Base-by-base conservation (phyloP, 2,329 filamentous ascomycete genomes). In the Calonectria crousiana region DNA sequence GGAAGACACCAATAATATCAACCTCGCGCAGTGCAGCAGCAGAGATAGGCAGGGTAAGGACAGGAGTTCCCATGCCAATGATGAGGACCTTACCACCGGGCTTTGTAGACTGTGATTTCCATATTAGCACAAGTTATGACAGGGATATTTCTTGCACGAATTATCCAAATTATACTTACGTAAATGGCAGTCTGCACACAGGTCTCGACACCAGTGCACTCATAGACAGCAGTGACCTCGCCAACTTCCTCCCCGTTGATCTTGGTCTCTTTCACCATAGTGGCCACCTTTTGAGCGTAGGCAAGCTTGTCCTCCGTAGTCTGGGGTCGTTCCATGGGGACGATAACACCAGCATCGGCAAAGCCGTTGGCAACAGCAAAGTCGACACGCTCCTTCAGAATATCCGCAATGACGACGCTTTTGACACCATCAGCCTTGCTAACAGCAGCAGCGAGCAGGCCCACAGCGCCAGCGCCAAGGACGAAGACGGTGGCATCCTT, bases 101-200 rank as follows among this genome's bases (percentile, higher is more conserved):
- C 75, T 89, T 89, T 18, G 92, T 92, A 2, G 89, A 84, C 89
- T 90, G 49, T 58, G 38, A 75, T 65, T 23, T 26, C 0, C 14
- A 23, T 26, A 36, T 71, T 71, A 72, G 41, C 68, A 44, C 18
- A 18, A 34, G 3, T 18, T 41, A 36, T 9, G 13, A 62, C 5
- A 41, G 8, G 6, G 4, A 30, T 6, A 13, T 28, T 38, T 60
- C 6, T 18, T 23, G 34, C 34, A 14, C 5, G 30, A 14, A 36
- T 34, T 8, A 38, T 10, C 16, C 8, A 56, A 36, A 56, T 49
- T 20, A 18, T 23, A 84, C 87, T 83, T 76, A 90, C 89, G 79
- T 94, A 96, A 70, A 96, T 95, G 6, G 92, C 90, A 8, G 92
- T 91, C 82, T 96, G 94, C 78, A 95, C 88, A 79, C 94, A 96